A percentile compares a stretch with the other conserved stretches of the same genome.
These are phyloP conservation scores for Dactylellina haptotyla DNA, from an alignment of 2,329 filamentous ascomycete genomes.

Conservation along the genomic window DNA sequence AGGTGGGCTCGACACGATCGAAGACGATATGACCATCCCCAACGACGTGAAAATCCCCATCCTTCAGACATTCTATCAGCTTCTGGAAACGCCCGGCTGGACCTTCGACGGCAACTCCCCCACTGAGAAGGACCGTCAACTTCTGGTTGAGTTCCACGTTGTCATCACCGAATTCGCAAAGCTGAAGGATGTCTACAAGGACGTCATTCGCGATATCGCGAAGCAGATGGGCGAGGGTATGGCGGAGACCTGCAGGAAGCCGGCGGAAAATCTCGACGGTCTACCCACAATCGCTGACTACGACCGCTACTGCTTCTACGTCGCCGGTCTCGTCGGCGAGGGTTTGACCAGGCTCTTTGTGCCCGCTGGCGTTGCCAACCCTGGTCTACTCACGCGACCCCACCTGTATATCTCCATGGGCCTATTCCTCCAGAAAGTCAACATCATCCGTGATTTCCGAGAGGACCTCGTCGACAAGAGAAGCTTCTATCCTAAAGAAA, in stretches of 20 bases:
- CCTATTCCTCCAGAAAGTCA: conserved; percentile 96
- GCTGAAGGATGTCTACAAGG: conserved; percentile 83
- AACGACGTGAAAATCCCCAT: conserved; percentile 84
- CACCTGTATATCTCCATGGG: conserved; percentile 94
- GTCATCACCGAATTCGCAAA: conserved; percentile 87
- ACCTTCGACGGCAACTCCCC: conserved; percentile 85
- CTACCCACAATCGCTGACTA: conserved; percentile 88
- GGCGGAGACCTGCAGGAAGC: conserved; percentile 91
- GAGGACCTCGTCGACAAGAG: conserved; percentile 89
- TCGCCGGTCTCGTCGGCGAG: conserved; percentile 97
- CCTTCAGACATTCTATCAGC: conserved; percentile 80
- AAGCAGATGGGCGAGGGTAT: conserved; percentile 97
- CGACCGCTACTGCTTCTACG: conserved; percentile 97
- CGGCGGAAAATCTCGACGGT: conserved; percentile 80
- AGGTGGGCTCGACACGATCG: conserved; percentile 88
- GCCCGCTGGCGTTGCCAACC: conserved; percentile 84
- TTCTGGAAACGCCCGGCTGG: conserved; percentile 87
- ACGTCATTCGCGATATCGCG: conserved; percentile 91
- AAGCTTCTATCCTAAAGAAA: conserved; percentile 93
- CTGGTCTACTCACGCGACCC: conserved; percentile 79
- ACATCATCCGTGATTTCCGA: conserved; percentile 94
- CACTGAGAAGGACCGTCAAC: conserved; percentile 91
- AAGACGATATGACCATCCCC: conserved; percentile 95
- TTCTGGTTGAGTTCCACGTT: conserved; percentile 90
- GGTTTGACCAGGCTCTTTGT: conserved; percentile 91